Percentiles rank a stretch among this genome's conserved stretches.
These are phyloP conservation scores for Diaporthe sp. DNA, from an alignment of 2,329 filamentous ascomycete genomes.

Conservation along the genomic window DNA sequence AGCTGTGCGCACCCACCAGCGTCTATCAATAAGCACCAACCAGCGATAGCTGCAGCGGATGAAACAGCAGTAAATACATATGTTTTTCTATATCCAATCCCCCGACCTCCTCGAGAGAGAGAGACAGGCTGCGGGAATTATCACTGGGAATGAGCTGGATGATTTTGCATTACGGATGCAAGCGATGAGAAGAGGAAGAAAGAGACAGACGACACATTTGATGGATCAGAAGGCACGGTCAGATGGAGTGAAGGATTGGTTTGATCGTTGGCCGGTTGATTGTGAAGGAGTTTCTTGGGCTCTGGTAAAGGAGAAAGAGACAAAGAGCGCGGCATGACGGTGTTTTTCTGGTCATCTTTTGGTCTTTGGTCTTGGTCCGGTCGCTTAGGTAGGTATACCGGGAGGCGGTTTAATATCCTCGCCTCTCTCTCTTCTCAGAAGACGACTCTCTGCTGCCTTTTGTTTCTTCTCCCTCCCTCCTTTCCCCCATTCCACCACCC, in stretches of 20 bases:
- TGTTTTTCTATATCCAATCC: background rate
- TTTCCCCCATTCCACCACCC: background rate
- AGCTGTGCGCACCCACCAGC: background rate
- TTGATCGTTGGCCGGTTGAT: background rate
- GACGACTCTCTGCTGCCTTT: background rate
- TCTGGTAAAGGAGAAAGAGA: slow-evolving; percentile 8
- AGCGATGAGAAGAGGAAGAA: slow-evolving; percentile 5
- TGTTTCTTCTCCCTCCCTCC: no score
- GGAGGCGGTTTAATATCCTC: background rate
- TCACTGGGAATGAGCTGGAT: background rate
- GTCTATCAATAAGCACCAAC: background rate
- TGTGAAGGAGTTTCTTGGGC: slow-evolving; percentile 1
- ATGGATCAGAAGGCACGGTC: background rate
- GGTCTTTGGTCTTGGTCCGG: background rate
- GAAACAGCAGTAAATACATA: slow-evolving; percentile 13
- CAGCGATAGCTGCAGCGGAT: background rate
- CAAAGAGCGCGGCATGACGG: background rate
- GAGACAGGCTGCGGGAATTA: background rate
- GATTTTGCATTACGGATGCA: background rate
- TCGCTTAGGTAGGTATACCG: slow-evolving; percentile 22
- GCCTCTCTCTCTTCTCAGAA: background rate
- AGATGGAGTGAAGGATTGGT: background rate
- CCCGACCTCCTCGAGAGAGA: background rate
- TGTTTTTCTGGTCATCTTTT: background rate
- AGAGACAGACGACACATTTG: background rate